These are phyloP conservation scores for Fusarium tricinctum DNA, from an alignment of 2,329 filamentous ascomycete species.

Conservation along the genomic window DNA sequence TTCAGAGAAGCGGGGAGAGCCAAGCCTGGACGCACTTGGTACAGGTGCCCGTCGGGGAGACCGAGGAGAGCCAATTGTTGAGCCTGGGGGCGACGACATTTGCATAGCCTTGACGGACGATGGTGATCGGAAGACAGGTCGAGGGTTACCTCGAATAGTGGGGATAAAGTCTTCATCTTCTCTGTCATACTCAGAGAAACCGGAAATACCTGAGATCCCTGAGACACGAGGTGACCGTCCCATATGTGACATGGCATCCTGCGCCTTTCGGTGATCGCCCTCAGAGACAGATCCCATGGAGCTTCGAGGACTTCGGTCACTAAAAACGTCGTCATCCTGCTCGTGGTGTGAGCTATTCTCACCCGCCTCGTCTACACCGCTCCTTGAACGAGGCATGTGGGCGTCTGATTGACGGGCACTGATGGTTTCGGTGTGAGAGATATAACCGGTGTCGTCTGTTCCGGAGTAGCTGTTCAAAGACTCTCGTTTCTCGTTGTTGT, in stretches of 20 bases:
- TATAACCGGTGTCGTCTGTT: slow-evolving; percentile 44
- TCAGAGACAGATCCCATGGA: slow-evolving; percentile 67
- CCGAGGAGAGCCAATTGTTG: slow-evolving; percentile 68
- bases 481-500: slow-evolving; percentile 52
- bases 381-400: slow-evolving; percentile 40
- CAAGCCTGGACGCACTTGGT: slow-evolving; percentile 68
- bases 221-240: slow-evolving; percentile 62
- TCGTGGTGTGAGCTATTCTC: slow-evolving; percentile 67
- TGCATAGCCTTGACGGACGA: slow-evolving; percentile 79
- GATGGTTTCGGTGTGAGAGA: slow-evolving; percentile 46
- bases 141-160: slow-evolving; percentile 69
- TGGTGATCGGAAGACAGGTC: slow-evolving; percentile 77
- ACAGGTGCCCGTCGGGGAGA: slow-evolving; percentile 64
- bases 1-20: slow-evolving; percentile 66
- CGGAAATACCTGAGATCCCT: slow-evolving; percentile 67
- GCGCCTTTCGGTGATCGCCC: slow-evolving; percentile 53
- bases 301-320: slow-evolving; percentile 69
- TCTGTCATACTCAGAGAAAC: slow-evolving; percentile 63
- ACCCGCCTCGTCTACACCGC: slow-evolving; percentile 50
- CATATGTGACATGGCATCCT: slow-evolving; percentile 52
- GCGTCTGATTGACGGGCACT: slow-evolving; percentile 47
- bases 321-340: slow-evolving; percentile 70
- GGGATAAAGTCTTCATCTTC: slow-evolving; percentile 65
- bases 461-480: slow-evolving; percentile 45
- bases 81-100: slow-evolving; percentile 76